phyloP scores from a whole-genome alignment of 2,329 filamentous ascomycete species.

The Coccinonectria pachysandricola region DNA sequence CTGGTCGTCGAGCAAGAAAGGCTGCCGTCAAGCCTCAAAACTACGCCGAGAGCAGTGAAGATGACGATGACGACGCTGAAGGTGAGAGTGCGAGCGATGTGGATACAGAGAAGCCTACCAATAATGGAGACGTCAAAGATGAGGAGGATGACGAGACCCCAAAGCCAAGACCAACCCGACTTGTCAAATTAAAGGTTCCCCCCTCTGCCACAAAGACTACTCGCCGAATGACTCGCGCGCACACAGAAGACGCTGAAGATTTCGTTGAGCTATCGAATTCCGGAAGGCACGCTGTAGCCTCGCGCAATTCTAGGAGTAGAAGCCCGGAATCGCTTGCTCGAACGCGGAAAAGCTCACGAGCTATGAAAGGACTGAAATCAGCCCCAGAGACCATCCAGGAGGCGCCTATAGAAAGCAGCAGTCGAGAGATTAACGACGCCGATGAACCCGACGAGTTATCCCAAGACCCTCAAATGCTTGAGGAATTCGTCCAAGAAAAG shows the following conservation, averaged over 20 bases:
- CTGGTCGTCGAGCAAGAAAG: constrained; percentile 39
- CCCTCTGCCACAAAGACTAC: constrained; percentile 21
- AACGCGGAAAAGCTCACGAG: constrained; percentile 35
- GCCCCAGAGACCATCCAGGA: constrained; percentile 40
- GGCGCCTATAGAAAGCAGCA: constrained; percentile 42
- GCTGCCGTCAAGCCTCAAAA: constrained; percentile 34
- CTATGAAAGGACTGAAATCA: constrained; percentile 39
- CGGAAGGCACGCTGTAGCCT: constrained; percentile 43
- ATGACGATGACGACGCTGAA: constrained; percentile 22
- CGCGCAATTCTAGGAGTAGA: constrained; percentile 41
- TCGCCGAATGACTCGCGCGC: constrained; percentile 41
- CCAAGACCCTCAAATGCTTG: constrained; percentile 22
- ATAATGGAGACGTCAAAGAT: constrained; percentile 16
- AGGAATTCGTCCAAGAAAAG: constrained; percentile 19
- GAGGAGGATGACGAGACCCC: constrained; percentile 16
- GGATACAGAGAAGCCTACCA: constrained; percentile 18
- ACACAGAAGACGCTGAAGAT: constrained; percentile 43
- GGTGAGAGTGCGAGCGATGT: constrained; percentile 19
- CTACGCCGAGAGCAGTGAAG: constrained; percentile 37
- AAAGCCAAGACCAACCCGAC: constrained; percentile 21
- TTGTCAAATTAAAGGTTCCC: constrained; percentile 37
- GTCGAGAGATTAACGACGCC: constrained; percentile 24
- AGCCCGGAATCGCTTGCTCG: constrained; percentile 43
- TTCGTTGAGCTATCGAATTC: constrained; percentile 50
- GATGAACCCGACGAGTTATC: constrained; percentile 29